A percentile compares a stretch with the other conserved stretches of the same genome.
Evolutionary conservation across 1,139 yeast species (phyloP).

Genomic region (Suhomyces taliae): DNA sequence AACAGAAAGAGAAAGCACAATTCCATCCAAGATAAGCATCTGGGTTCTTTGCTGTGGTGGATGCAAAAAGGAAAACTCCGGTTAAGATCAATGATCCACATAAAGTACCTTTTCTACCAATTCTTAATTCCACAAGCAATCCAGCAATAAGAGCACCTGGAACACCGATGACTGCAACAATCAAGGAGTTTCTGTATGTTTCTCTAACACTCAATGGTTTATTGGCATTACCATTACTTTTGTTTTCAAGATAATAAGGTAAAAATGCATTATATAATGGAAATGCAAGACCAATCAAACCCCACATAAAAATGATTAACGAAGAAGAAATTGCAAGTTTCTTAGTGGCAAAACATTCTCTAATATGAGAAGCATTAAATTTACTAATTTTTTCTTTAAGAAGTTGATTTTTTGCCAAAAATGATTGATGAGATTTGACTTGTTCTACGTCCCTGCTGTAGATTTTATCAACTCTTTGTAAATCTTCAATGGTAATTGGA

Average conservation of each 20-base stretch:
- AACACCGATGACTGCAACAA: slow-evolving; percentile 42
- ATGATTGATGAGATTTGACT: slow-evolving; percentile 4
- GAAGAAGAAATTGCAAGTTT: slow-evolving; percentile 34
- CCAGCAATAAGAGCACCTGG: slow-evolving; percentile 46
- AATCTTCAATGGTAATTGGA: slow-evolving; percentile 32
- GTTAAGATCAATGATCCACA: slow-evolving; percentile 34
- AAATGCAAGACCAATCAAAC: slow-evolving; percentile 46
- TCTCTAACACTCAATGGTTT: slow-evolving; percentile 33
- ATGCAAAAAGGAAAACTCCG: slow-evolving; percentile 40
- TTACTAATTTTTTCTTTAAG: slow-evolving; percentile 26
- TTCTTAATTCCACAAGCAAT: slow-evolving; percentile 35
- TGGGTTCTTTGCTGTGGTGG: slow-evolving; percentile 43
- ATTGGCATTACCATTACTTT: slow-evolving; percentile 30
- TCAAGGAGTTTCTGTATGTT: slow-evolving; percentile 42
- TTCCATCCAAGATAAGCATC: slow-evolving; percentile 46
- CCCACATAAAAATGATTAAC: slow-evolving; percentile 42
- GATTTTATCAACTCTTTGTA: slow-evolving; percentile 27
- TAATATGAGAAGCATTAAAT: slow-evolving; percentile 33
- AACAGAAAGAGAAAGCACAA: slow-evolving; percentile 41
- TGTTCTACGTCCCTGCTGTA: slow-evolving; percentile 13
- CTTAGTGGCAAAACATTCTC: slow-evolving; percentile 37
- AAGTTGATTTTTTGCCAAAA: slow-evolving; percentile 19
- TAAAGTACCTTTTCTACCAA: slow-evolving; percentile 44
- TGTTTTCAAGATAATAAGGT: slow-evolving; percentile 38
- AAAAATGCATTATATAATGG: slow-evolving; percentile 47